Conservation (phyloP, 106 monocot species). For the Allium cepa region DNA sequence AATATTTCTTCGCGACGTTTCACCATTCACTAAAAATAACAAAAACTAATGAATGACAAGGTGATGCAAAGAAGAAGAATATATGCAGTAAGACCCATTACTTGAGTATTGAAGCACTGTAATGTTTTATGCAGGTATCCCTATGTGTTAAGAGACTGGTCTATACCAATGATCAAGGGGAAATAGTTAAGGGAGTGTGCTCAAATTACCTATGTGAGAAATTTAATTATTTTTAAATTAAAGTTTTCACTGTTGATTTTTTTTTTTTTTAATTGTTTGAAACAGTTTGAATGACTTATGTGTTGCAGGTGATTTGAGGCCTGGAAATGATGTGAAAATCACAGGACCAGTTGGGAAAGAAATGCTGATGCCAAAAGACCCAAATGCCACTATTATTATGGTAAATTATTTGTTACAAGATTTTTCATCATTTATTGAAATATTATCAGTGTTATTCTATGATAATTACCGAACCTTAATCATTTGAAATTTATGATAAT, state of each 20-base stretch:
- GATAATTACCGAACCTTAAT: too few species aligned
- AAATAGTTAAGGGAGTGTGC: conserved; percentile 98
- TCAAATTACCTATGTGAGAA: conserved; percentile 91
- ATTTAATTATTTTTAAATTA: background rate
- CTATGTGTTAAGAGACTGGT: conserved; percentile 92
- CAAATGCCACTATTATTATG: conserved; percentile 91
- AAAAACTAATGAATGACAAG: too few species aligned
- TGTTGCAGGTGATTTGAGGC: conserved; percentile 78
- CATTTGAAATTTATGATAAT: too few species aligned
- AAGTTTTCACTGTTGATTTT: background rate
- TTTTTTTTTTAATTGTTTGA: background rate
- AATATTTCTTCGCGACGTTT: too few species aligned
- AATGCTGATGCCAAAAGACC: conserved; percentile 99
- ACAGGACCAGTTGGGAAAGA: conserved; percentile 98
- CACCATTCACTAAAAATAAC: too few species aligned
- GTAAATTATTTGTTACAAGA: conserved; percentile 17
- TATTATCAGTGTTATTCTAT: too few species aligned
- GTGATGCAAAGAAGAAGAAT: too few species aligned
- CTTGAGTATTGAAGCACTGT: too few species aligned
- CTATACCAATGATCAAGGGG: conserved; percentile 93
- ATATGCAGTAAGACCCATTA: too few species aligned
- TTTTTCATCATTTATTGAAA: too few species aligned
- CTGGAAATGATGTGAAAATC: conserved; percentile 75
- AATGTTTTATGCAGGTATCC: conserved; percentile 53
- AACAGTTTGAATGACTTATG: background rate